Evolutionary conservation across 2,329 filamentous ascomycete genomes (phyloP), one percentile per base, ranked within the genome.

Genomic region (Claviceps lovelessii): DNA sequence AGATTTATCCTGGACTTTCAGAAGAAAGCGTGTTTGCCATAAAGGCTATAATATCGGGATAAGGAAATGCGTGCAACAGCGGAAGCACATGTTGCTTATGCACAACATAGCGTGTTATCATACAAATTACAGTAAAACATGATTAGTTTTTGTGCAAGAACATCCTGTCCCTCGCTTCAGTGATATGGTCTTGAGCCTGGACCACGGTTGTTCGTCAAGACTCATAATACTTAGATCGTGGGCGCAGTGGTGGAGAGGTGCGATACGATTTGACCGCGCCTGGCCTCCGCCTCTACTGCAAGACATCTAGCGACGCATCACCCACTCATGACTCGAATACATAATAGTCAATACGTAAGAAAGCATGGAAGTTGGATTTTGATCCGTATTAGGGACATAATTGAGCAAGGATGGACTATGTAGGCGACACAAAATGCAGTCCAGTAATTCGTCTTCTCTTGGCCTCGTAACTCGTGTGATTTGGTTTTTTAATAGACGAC

Each of bases 1-100:
- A 48, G 13, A 47, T 53, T n/a, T 10, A 13, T 29, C 4, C 33
- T 11, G 10, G 44, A 19, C 19, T 48, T 29, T 8, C 31, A 39
- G 33, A 5, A 53, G 19, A 31, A 15, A 35, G n/a, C 19, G 31
- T 17, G 33, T 42, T 9, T 33, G 52, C 29, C 28, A 46, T n/a
- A 42, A 17, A 2, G 51, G 41, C 31, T 19, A 42, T 31, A 9
- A 31, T 35, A 11, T 39, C 23, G 35, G 23, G 28, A 39, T 33
- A 3, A 41, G 35, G 35, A 53, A 23, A 8, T 45, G 42, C 51
- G 19, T 46, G n/a, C 47, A 50, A 50, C 47, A 54, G 52, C 52
- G 52, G 31, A n/a, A 49, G 39, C 52, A 39, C 45, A 51, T 55
- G 23, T 52, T 50, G 19, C n/a, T 54, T 42, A 37, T 44, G 50